Evolutionary conservation across 2,329 filamentous ascomycete genomes (phyloP), one percentile per base, ranked within the genome.

Genomic region (Colletotrichum phormii): DNA sequence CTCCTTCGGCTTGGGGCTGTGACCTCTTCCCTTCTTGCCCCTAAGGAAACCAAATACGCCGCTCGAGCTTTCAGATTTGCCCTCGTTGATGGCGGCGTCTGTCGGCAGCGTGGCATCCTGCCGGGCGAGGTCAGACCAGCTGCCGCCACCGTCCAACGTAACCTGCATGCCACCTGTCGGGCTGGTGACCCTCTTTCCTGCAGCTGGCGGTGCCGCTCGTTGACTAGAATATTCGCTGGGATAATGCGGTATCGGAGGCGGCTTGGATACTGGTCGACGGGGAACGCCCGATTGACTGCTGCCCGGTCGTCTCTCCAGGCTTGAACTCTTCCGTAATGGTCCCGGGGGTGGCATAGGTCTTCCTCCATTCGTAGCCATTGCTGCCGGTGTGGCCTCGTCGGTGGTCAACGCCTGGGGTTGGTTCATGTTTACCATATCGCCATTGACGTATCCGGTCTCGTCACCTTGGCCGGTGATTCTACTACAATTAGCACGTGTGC

Each of bases 1-100:
- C 84, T 98, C 95, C 81, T 95, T 96, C 31, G 95, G 95, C 84
- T 98, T 98, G 1, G 97, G 97, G 80, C 95, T 98, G 82, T 95
- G 92, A 67, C 95, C 95, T 75, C 95, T 89, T 33, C 95, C 95
- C 85, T 94, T 98, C 85, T 97, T 98, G 78, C 95, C 89, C 75
- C 90, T 94, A 73, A 98, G 86, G 81, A 99, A 97, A 1, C 95
- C 94, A 76, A 98, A 92, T 88, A 98, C 96, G 64, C 95, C 94
- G 22, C 92, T 91, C n/a, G 91, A 90, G 55, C 90, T 84, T 72
- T 88, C 85, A 11, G 78, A 81, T 81, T 88, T 93, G 76, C 84
- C 86, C 72, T 84, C 85, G n/a, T 82, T 86, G 2, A 83, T 81
- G 22, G 87, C 85, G 4, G 92, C 92, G 79, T 95, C 92, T 0